phyloP scores from a whole-genome alignment of 2,329 filamentous ascomycete species.

The Endocalyx cinctus region DNA sequence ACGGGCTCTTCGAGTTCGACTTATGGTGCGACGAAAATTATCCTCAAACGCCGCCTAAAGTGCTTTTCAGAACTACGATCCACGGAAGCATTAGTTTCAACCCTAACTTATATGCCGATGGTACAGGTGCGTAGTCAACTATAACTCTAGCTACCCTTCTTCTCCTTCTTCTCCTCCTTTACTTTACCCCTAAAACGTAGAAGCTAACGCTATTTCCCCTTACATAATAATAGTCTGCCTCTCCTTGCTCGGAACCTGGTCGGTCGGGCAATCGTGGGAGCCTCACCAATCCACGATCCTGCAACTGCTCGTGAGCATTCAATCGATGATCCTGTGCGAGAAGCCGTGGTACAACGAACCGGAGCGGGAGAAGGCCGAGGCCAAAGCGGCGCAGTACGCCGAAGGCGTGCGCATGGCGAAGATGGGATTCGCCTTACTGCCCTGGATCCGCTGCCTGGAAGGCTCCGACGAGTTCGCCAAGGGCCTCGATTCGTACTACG shows the following conservation, averaged over 20 bases:
- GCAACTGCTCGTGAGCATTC: conserved; percentile 51
- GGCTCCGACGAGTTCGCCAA: no score
- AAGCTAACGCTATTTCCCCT: not conserved
- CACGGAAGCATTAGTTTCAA: conserved; percentile 38
- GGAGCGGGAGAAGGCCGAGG: conserved; percentile 23
- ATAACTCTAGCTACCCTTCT: no score
- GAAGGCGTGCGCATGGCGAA: conserved; percentile 20
- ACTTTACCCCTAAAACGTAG: not conserved
- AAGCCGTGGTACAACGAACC: conserved; percentile 54
- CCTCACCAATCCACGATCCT: conserved; percentile 41
- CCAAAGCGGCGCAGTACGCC: conserved; percentile 28
- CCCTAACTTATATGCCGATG: conserved; percentile 46
- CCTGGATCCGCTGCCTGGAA: no score
- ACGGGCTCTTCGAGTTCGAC: conserved; percentile 53
- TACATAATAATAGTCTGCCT: conserved; percentile 37
- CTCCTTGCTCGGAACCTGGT: conserved; percentile 46
- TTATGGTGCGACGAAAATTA: conserved; percentile 38
- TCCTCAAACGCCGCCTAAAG: conserved; percentile 35
- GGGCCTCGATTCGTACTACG: no score
- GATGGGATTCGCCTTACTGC: conserved; percentile 24
- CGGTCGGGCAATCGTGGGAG: no score
- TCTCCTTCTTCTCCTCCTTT: conserved; percentile 9
- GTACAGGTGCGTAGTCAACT: conserved; percentile 37
- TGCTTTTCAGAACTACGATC: conserved; percentile 42
- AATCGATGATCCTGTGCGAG: conserved; percentile 52